A percentile compares a stretch with the other conserved stretches of the same genome.
Conservation (phyloP, 139 green algal genomes). For the Chlamydomonas incerta region DNA sequence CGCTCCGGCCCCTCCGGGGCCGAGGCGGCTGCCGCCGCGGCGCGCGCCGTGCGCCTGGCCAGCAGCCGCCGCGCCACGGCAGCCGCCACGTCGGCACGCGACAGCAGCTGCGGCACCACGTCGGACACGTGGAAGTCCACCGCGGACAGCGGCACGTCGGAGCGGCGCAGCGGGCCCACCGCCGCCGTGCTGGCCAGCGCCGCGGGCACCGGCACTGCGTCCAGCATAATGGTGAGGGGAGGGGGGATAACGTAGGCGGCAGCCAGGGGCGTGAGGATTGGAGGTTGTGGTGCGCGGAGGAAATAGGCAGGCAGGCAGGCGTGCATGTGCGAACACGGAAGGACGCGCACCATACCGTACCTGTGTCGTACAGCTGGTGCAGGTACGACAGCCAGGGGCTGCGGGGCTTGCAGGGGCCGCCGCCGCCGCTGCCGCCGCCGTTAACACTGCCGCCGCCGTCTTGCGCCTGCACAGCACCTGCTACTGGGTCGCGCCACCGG, state of each 20-base stretch:
- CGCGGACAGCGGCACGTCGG: constrained; percentile 62
- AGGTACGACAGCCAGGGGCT: constrained; percentile 47
- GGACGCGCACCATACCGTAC: constrained; percentile 6
- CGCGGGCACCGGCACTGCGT: constrained; percentile 15
- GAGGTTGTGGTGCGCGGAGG: not conserved
- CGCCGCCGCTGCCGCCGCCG: no score
- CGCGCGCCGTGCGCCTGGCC: no score
- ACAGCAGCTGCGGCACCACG: constrained; percentile 50
- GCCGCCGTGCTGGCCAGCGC: not conserved
- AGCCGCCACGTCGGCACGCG: constrained; percentile 33
- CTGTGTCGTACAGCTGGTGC: constrained; percentile 21
- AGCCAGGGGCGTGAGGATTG: no score
- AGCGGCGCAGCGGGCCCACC: constrained; percentile 40
- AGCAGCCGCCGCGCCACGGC: not conserved
- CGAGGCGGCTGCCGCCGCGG: no score
- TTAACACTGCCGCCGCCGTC: not conserved
- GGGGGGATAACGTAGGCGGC: no score
- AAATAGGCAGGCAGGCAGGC: no score
- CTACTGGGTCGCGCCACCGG: no score
- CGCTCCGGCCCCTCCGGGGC: no score
- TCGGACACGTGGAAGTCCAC: constrained; percentile 69
- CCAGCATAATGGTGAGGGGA: no score
- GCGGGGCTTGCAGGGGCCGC: not conserved
- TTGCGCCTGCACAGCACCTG: not conserved
- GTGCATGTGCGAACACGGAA: no score